These are phyloP conservation scores for Hypoxylon sp. DNA, from an alignment of 2,329 filamentous ascomycete species.

Conservation along the genomic window DNA sequence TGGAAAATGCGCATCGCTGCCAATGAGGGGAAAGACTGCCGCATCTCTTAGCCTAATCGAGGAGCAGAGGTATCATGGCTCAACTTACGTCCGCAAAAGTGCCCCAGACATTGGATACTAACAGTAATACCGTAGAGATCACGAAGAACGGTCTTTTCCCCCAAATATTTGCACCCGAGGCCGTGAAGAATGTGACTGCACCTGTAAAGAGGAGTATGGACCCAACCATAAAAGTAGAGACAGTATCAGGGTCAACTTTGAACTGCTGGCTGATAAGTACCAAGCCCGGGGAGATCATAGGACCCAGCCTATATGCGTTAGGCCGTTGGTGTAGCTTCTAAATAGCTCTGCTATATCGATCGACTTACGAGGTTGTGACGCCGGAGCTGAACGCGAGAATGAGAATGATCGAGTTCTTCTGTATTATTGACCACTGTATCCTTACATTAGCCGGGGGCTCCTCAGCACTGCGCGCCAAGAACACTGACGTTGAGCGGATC, in stretches of 20 bases:
- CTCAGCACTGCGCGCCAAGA: background rate
- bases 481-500: constrained; percentile 47
- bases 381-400: constrained; percentile 48
- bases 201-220: constrained; percentile 48
- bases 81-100: constrained; percentile 47
- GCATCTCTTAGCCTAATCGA: constrained; percentile 9
- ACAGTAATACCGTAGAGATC: constrained; percentile 45
- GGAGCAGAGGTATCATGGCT: background rate
- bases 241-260: constrained; percentile 40
- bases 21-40: constrained; percentile 46
- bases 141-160: constrained; percentile 50
- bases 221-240: constrained; percentile 46
- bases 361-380: constrained; percentile 46
- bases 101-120: constrained; percentile 48
- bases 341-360: background rate
- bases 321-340: background rate
- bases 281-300: constrained; percentile 48
- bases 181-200: constrained; percentile 45
- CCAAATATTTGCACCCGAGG: constrained; percentile 48
- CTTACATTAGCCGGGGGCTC: constrained; percentile 20
- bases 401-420: constrained; percentile 47
- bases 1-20: constrained; percentile 50
- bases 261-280: constrained; percentile 44
- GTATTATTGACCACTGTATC: constrained; percentile 42
- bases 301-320: constrained; percentile 43